Conservation (phyloP, 2,329 filamentous ascomycete genomes). For the Ophiostoma piceae region DNA sequence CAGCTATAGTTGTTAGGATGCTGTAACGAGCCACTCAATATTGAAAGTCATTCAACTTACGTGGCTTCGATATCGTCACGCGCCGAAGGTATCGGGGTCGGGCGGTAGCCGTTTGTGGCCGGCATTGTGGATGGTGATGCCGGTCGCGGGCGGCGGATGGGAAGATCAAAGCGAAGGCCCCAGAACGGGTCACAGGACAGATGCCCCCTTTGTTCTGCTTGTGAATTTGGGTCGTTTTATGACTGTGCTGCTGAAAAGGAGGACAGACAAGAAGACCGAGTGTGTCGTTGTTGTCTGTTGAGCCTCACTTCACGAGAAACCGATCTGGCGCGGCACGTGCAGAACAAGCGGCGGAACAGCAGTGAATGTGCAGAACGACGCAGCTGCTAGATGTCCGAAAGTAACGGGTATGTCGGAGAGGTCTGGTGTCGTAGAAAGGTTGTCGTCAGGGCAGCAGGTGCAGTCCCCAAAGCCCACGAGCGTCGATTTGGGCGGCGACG, state of each 20-base stretch:
- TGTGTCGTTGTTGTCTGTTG: neutral
- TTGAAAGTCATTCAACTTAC: slow-evolving; percentile 20
- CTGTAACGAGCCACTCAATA: neutral
- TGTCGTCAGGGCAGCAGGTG: neutral
- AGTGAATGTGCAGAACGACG: neutral
- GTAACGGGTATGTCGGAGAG: neutral
- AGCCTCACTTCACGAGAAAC: neutral
- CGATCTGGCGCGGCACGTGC: neutral
- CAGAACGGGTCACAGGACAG: neutral
- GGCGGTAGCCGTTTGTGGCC: slow-evolving; percentile 14
- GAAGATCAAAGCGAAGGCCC: neutral
- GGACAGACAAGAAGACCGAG: neutral
- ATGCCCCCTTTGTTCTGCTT: neutral
- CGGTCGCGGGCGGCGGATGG: neutral
- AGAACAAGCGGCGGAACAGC: neutral
- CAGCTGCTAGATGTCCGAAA: neutral
- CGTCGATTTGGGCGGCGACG: neutral
- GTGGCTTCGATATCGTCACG: slow-evolving; percentile 29
- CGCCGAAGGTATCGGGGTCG: slow-evolving; percentile 17
- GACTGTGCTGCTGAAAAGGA: neutral
- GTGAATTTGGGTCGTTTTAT: neutral
- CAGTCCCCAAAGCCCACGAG: neutral
- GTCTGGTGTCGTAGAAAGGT: neutral
- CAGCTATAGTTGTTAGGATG: slow-evolving; percentile 53
- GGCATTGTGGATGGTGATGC: slow-evolving; percentile 18